phyloP scores from a whole-genome alignment of 2,329 filamentous ascomycete genomes.

The Fusarium hostae region DNA sequence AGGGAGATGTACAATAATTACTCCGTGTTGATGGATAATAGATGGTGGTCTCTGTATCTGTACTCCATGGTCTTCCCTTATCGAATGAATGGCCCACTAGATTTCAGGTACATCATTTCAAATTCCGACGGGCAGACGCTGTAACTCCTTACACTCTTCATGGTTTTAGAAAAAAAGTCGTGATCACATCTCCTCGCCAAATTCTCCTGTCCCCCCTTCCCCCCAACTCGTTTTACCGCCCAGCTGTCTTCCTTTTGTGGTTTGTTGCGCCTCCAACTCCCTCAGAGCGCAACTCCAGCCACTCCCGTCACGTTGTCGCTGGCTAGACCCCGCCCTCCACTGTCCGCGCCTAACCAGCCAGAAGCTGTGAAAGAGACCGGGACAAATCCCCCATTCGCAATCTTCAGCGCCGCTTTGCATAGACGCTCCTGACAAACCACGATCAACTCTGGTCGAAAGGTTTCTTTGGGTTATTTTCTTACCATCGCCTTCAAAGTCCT shows the following conservation, averaged over 20 bases:
- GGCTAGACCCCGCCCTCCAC: slow-evolving; percentile 44
- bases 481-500: slow-evolving; percentile 15
- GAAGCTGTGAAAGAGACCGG: slow-evolving; percentile 38
- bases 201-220: slow-evolving; percentile 3
- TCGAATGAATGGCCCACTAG: slow-evolving; percentile 30
- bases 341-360: slow-evolving; percentile 45
- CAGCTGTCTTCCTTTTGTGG: slow-evolving; percentile 12
- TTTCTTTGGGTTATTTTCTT: slow-evolving; percentile 4
- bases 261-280: slow-evolving; percentile 28
- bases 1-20: slow-evolving; percentile 27
- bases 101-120: slow-evolving; percentile 38
- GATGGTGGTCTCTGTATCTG: neutral
- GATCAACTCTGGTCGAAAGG: slow-evolving; percentile 13
- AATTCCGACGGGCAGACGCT: slow-evolving; percentile 9
- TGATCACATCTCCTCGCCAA: slow-evolving; percentile 12
- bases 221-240: slow-evolving; percentile 26
- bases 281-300: slow-evolving; percentile 40
- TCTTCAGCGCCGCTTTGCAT: slow-evolving; percentile 35
- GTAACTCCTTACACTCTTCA: slow-evolving; percentile 7
- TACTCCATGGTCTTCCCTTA: slow-evolving; percentile 26
- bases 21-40: slow-evolving; percentile 31
- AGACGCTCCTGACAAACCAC: slow-evolving; percentile 23
- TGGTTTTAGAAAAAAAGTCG: slow-evolving; percentile 4
- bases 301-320: slow-evolving; percentile 46
- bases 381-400: slow-evolving; percentile 24